Evolutionary conservation across 1,284 basidiomycete species (phyloP).

Genomic region (Papiliotrema fonsecae): DNA sequence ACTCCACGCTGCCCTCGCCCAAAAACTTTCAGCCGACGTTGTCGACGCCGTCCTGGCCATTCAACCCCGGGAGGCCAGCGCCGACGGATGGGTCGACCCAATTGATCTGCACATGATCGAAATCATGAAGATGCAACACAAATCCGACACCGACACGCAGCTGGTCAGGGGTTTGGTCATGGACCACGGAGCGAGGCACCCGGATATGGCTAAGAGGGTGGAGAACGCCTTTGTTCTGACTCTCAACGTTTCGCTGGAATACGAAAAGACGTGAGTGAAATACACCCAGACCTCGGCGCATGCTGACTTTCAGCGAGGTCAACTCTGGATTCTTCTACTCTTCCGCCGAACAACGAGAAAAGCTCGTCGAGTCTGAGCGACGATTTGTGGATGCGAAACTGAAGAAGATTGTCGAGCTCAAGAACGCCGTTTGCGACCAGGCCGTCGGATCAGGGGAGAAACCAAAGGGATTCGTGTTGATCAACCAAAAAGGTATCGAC

Average conservation of each 20-base stretch:
- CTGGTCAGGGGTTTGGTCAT: slow-evolving; percentile 91
- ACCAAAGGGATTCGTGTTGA: slow-evolving; percentile 83
- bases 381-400: slow-evolving; percentile 91
- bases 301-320: slow-evolving; percentile 68
- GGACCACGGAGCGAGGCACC: slow-evolving; percentile 86
- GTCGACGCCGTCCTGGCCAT: slow-evolving; percentile 95
- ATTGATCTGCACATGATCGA: slow-evolving; percentile 99
- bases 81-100: slow-evolving; percentile 66
- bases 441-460: slow-evolving; percentile 62
- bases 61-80: slow-evolving; percentile 61
- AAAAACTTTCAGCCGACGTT: slow-evolving; percentile 80
- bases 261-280: slow-evolving; percentile 90
- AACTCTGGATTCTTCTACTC: slow-evolving; percentile 99
- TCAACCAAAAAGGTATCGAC: slow-evolving; percentile 99
- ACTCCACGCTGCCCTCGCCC: slow-evolving; percentile 75
- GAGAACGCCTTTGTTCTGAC: slow-evolving; percentile 96
- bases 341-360: slow-evolving; percentile 95
- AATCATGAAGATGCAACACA: slow-evolving; percentile 99
- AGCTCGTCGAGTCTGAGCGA: slow-evolving; percentile 96
- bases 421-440: slow-evolving; percentile 93
- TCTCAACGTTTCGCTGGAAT: slow-evolving; percentile 96
- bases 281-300: not conserved
- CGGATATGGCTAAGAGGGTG: slow-evolving; percentile 98
- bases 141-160: slow-evolving; percentile 96
- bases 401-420: slow-evolving; percentile 95